Base-by-base conservation (phyloP, 2,329 filamentous ascomycete species). In the Talaromyces sp. region DNA sequence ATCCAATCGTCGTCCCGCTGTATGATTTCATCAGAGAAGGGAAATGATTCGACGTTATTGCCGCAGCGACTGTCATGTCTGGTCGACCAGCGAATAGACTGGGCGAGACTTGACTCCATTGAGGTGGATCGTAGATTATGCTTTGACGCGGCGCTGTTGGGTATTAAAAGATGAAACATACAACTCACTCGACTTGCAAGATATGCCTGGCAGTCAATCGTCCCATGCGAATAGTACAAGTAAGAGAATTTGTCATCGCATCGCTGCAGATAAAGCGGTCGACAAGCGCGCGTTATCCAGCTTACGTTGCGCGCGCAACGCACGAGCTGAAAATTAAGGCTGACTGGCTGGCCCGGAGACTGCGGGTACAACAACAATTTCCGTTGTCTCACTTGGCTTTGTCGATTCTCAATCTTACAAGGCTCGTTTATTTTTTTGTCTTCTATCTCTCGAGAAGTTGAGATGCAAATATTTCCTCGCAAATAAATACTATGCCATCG, bases 331-430 rank as follows among this genome's bases (percentile, higher is more conserved):
- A 25, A 19, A 17, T 54, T 33, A 35, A 39, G 59, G 59, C 59
- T 61, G 35, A 35, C 31, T 61, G 45, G 59, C 59, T 61, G 59
- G 47, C 60, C 47, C 47, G 60, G 60, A 62, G 60, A 62, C 60
- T 22, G 35, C 60, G 52, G 52, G 31, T 56, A 56, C 33, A 35
- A 50, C 52, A 56, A 39, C n/a, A 22, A 22, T 22, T 37, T 37
- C 35, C 7, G 11, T 56, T 60, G 37, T 60, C 22, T 60, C 41
- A 60, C n/a, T 56, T 27, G 2, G 9, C 33, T n/a, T 35, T 45
- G 22, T 56, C 27, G 22, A 19, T 45, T 8, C 25, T 27, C 3
- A 25, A 11, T n/a, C 8, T 37, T 11, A 15, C 52, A 56, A 56
- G 15, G n/a, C 49, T 56, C 50, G 50, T 35, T 56, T 37, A 37